Evolutionary conservation across 129 eudicot species (phyloP), one percentile per base, ranked within the genome.

Genomic region (Chrysanthemum seticuspe): DNA sequence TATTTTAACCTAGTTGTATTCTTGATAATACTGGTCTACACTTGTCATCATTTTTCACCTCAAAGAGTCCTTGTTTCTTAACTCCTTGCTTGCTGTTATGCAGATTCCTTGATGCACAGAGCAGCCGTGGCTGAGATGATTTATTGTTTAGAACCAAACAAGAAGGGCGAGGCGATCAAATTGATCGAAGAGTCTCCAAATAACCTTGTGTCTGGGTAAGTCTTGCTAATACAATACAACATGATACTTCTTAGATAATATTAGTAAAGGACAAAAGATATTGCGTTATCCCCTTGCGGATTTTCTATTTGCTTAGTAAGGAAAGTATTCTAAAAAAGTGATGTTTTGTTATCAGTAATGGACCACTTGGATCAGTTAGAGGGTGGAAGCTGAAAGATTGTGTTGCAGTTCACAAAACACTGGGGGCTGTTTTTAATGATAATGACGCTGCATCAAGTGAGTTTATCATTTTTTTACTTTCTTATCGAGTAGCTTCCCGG

Each of bases 61-160:
- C 4, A 50, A 66, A 51, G 60, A 71, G 34, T 13, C 50, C 8
- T 34, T 34, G 44, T 34, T 34, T 34, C 44, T 34, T 34, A 34
- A 34, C 44, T 34, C 44, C 44, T 56, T 52, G 34, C 19, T 10
- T 72, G 23, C 64, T 76, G 66, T 56, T 60, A 34, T 65, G 84
- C 89, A 94, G 99, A 86, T 81, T 94, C 99, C 27, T 83, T 94
- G 85, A 81, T 85, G 88, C 97, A 94, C 84, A 94, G 99, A 77
- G 91, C 89, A 62, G 96, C 94, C 29, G 97, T 67, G 27, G 97
- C 97, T 18, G 98, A 89, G 86, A 80, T 93, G 96, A 70, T 84
- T 9, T 75, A 76, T 83, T 81, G 86, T 73, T 66, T 93, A 79
- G 96, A 89, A 80, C 96, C 88, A 76, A 82, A 59, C 80, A 93